Conservation (phyloP, 2,329 filamentous ascomycete species). For the Cordyceps cateniannulata region DNA sequence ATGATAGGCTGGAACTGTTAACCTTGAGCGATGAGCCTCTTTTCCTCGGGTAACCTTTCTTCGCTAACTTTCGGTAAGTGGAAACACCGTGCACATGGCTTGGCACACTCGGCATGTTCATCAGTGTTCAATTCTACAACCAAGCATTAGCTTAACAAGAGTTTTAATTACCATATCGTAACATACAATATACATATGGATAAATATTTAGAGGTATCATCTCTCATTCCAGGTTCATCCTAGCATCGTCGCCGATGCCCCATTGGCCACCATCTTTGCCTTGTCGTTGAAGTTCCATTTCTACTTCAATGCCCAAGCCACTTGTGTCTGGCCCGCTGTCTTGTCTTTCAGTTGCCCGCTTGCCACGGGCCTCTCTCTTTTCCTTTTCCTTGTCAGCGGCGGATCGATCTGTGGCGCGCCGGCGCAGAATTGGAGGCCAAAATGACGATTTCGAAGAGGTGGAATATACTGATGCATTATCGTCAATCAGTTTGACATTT, state of each 20-base stretch:
- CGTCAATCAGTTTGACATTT: slow-evolving; percentile 29
- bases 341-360: slow-evolving; percentile 32
- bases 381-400: slow-evolving; percentile 12
- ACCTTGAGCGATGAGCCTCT: background rate
- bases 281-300: slow-evolving; percentile 47
- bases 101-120: background rate
- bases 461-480: slow-evolving; percentile 40
- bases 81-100: background rate
- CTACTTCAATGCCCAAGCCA: slow-evolving; percentile 36
- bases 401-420: slow-evolving; percentile 33
- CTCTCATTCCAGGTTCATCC: slow-evolving; percentile 70
- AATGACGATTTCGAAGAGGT: slow-evolving; percentile 43
- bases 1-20: background rate
- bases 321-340: slow-evolving; percentile 37
- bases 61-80: background rate
- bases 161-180: background rate
- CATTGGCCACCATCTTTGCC: slow-evolving; percentile 55
- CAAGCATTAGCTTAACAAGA: background rate
- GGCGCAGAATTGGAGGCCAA: slow-evolving; percentile 33
- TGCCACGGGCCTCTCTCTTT: slow-evolving; percentile 23
- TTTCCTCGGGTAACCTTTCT: background rate
- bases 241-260: slow-evolving; percentile 77
- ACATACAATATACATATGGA: slow-evolving; percentile 6
- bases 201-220: background rate
- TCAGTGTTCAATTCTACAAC: background rate